phyloP scores from a whole-genome alignment of 148 eudicot species.

The Selenicereus undatus region DNA sequence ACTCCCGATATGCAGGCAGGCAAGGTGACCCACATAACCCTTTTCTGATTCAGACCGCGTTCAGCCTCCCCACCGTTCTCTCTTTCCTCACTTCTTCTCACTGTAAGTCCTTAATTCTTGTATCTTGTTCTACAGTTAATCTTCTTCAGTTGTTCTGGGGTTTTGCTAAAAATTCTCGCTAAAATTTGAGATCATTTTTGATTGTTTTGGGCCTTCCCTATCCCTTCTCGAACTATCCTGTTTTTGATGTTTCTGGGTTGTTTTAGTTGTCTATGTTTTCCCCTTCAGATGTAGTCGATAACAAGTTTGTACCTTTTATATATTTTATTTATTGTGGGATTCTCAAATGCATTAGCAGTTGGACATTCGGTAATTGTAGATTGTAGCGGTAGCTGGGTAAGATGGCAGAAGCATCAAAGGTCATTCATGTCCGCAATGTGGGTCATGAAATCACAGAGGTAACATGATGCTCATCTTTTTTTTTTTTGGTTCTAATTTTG shows the following conservation, averaged over 20 bases:
- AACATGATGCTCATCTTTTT: not conserved
- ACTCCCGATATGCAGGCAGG: not conserved
- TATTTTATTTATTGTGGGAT: not conserved
- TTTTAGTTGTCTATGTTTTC: not conserved
- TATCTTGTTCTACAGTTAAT: not conserved
- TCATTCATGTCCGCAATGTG: constrained; percentile 45
- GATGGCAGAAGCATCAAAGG: constrained; percentile 44
- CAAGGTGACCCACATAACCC: constrained; percentile 9
- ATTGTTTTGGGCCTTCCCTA: not conserved
- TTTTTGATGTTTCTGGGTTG: not conserved
- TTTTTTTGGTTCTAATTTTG: too few species aligned
- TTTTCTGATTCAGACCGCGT: constrained; percentile 1
- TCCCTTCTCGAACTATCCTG: not conserved
- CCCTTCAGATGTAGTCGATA: not conserved
- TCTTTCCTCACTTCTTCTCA: not conserved
- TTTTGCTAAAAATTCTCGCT: not conserved
- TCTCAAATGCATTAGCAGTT: not conserved
- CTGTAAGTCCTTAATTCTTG: constrained; percentile 4
- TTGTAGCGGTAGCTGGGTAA: constrained; percentile 14
- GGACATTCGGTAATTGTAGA: constrained; percentile 6
- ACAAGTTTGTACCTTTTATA: constrained; percentile 17
- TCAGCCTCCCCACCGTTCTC: not conserved
- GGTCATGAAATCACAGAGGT: constrained; percentile 49
- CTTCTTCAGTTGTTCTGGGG: not conserved
- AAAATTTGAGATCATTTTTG: not conserved